Evolutionary conservation across 2,329 filamentous ascomycete genomes (phyloP), one percentile per base, ranked within the genome.

Genomic region (Penicillium verrucosum): DNA sequence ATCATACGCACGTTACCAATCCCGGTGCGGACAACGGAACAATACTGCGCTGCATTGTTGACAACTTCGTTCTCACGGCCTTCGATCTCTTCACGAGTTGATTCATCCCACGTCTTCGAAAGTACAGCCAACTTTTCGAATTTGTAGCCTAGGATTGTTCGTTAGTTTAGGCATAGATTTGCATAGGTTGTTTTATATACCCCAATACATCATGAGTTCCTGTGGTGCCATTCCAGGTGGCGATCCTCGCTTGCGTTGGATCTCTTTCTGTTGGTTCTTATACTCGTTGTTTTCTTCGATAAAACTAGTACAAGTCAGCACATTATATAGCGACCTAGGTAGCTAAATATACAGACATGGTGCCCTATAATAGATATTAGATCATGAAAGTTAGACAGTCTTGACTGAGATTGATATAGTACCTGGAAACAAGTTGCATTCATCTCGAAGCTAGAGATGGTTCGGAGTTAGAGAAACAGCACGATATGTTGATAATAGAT

Each of bases 41-140:
- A 99, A 78, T 97, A 97, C 70, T 99, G 94, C 0, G 90, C 89
- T 68, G 92, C 86, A 72, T 97, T 99, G 72, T 88, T 92, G 48
- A 97, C 92, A 9, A 87, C 68, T 53, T 88, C 80, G 3, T 85
- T 73, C 42, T 89, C 85, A 29, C 94, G 85, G 54, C 76, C 78
- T 70, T 96, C 92, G 60, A 99, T 97, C 57, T 87, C 85, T 1
- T 89, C 87, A 54, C 90, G 84, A 0, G 86, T 78, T 0, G 85
- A 88, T 55, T 88, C 83, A 52, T 82, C 86, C 86, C 92, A 97
- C 0, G 88, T 83, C 2, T 81, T 77, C 2, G 90, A 87, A 4
- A 97, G 77, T 2, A 94, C 87, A 7, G 87, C 86, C 1, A 99
- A 75, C 0, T 90, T 89, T 74, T 99, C 94, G 68, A 99, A 99